Evolutionary conservation across 1,139 yeast species (phyloP), one percentile per base, ranked within the genome.

Genomic region (Suhomyces panamericanus): DNA sequence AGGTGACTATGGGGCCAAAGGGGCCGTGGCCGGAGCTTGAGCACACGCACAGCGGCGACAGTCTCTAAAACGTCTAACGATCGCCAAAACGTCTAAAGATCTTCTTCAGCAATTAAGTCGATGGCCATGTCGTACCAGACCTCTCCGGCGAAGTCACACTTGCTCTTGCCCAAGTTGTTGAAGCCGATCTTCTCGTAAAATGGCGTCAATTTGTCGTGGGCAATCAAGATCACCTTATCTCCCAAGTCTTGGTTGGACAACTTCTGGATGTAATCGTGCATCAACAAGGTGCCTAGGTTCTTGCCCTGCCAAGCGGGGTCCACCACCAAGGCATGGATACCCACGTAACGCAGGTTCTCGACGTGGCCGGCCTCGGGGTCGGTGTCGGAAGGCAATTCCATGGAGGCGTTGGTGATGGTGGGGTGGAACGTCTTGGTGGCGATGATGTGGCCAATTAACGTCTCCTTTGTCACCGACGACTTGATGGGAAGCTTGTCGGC

Each of bases 191-290:
- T 79, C 56, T 82, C 83, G 66, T 91, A 91, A 63, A 90, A 90
- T 22, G 87, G 85, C 14, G 84, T 68, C 59, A 89, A 73, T 11
- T 75, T 71, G 43, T 81, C 79, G 59, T 87, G 90, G 29, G 90
- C 87, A 50, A 91, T 77, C 38, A 93, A 73, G 5, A 84, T 79
- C 43, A 93, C 82, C 56, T 81, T 78, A 54, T 84, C 88, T 42
- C 95, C 97, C 53, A 89, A 82, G 56, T 85, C 89, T 61, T 89
- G 95, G 62, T 90, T 89, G 36, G 90, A 81, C 64, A 93, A 73
- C 58, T 91, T 88, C 66, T 93, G 97, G 51, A 91, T 80, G 67
- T 88, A 93, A 67, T 93, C 99, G 56, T 87, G 90, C 60, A 91
- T 67, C 60, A 93, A 69, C 50, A 89, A 72, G 13, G 96, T 82